Evolutionary conservation across 768 basidiomycete genomes (phyloP).

Genomic region (Leccinum obscurum): DNA sequence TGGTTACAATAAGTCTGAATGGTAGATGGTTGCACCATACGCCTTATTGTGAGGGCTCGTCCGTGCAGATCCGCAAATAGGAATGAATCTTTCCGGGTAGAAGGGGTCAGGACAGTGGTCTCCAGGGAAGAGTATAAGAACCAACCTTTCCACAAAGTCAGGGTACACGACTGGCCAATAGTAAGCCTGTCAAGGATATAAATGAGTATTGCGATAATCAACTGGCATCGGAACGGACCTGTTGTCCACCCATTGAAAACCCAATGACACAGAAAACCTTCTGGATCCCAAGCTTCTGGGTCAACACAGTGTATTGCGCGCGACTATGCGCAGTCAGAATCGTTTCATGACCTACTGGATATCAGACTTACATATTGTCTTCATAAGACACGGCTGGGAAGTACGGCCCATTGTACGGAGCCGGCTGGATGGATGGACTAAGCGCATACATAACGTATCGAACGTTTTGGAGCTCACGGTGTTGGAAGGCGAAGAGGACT

Average conservation of each 20-base stretch:
- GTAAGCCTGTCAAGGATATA: conserved; percentile 41
- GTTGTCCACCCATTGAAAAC: conserved; percentile 61
- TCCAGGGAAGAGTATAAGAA: not conserved
- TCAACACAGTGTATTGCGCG: conserved; percentile 58
- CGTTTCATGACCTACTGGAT: not conserved
- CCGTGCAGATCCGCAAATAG: conserved; percentile 56
- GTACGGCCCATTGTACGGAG: conserved; percentile 59
- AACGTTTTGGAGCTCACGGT: conserved; percentile 23
- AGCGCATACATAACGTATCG: not conserved
- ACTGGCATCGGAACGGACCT: conserved; percentile 31
- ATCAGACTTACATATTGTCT: conserved; percentile 50
- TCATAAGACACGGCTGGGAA: conserved; percentile 59
- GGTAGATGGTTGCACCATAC: conserved; percentile 33
- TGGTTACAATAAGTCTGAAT: conserved; percentile 12
- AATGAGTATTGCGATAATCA: not conserved
- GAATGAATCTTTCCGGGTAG: conserved; percentile 30
- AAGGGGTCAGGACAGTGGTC: not conserved
- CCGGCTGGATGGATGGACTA: conserved; percentile 36
- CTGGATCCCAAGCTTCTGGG: conserved; percentile 23
- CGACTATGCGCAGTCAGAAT: conserved; percentile 36
- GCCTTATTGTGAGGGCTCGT: conserved; percentile 58
- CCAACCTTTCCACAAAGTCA: conserved; percentile 51
- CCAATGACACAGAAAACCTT: conserved; percentile 37
- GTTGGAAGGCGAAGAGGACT: conserved; percentile 66
- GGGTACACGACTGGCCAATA: conserved; percentile 59